A percentile compares a stretch with the other conserved stretches of the same genome.
Evolutionary conservation across 305 asterid genomes (phyloP).

Genomic region (Petunia hybrid): DNA sequence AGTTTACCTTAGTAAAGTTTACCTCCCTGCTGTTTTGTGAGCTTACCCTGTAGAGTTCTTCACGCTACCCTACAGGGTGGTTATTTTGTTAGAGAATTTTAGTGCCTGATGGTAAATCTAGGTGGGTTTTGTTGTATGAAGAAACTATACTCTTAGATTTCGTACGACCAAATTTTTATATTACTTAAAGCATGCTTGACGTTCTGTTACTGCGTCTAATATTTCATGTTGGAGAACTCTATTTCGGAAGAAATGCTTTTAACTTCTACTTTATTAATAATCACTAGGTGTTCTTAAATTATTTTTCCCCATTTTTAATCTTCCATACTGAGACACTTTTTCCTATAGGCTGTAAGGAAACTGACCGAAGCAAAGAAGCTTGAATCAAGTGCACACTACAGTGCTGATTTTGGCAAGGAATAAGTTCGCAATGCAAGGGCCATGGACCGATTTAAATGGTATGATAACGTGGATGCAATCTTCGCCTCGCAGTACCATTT

Average conservation of each 20-base stretch:
- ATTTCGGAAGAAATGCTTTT: not conserved
- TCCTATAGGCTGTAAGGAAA: constrained; percentile 80
- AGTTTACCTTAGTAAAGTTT: not conserved
- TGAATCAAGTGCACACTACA: constrained; percentile 91
- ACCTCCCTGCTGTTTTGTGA: not conserved
- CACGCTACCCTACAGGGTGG: not conserved
- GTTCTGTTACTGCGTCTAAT: not conserved
- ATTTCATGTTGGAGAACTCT: not conserved
- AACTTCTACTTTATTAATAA: not conserved
- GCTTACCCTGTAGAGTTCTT: constrained; percentile 1
- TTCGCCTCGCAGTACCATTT: not conserved
- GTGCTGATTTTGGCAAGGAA: constrained; percentile 85
- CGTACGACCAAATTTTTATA: not conserved
- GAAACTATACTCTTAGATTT: not conserved
- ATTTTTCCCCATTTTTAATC: not conserved
- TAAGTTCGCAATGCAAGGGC: constrained; percentile 33
- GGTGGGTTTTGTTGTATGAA: not conserved
- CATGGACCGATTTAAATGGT: not conserved
- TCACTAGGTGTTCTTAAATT: not conserved
- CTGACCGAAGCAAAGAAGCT: constrained; percentile 94
- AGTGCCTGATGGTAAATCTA: not conserved
- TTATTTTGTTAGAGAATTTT: not conserved
- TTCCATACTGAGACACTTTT: constrained; percentile 26
- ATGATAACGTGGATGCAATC: not conserved
- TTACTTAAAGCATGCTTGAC: not conserved